Evolutionary conservation across 225 moss, liverwort and hornwort genomes (phyloP).

Genomic region (Neckera pumila): DNA sequence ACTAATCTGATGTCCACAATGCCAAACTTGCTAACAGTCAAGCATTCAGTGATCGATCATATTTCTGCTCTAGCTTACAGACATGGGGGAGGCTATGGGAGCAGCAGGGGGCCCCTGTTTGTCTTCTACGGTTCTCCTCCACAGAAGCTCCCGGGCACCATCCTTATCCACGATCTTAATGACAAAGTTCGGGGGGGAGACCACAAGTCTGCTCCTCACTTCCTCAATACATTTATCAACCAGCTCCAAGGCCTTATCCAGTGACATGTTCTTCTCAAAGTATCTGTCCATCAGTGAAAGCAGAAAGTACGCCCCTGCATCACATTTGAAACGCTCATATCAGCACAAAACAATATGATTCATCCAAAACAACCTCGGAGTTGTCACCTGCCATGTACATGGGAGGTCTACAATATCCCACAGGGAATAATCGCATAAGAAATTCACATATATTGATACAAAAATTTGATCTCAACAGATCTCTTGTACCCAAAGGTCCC

Average conservation of each 20-base stretch:
- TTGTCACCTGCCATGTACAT: not conserved
- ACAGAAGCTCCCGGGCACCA: slow-evolving; percentile 68
- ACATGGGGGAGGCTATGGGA: slow-evolving; percentile 31
- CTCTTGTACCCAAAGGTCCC: not conserved
- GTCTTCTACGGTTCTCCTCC: slow-evolving; percentile 92
- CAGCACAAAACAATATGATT: not conserved
- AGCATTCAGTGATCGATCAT: not conserved
- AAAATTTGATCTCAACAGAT: not conserved
- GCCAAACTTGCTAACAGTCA: not conserved
- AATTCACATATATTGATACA: not conserved
- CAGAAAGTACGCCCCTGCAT: slow-evolving; percentile 84
- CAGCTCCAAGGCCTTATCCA: slow-evolving; percentile 76
- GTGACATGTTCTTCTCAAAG: slow-evolving; percentile 76
- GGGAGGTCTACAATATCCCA: not conserved
- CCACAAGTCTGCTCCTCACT: slow-evolving; percentile 70
- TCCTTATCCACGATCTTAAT: slow-evolving; percentile 94
- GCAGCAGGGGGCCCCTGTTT: slow-evolving; percentile 54
- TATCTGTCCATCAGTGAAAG: slow-evolving; percentile 98
- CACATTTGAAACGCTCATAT: not conserved
- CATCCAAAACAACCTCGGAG: not conserved
- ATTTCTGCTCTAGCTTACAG: slow-evolving; percentile 11
- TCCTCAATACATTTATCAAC: slow-evolving; percentile 89
- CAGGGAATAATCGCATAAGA: not conserved
- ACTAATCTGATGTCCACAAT: not conserved
- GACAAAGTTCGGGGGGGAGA: slow-evolving; percentile 86